Base-by-base conservation (phyloP, 306 rosid species). In the Trifolium fragiferum region DNA sequence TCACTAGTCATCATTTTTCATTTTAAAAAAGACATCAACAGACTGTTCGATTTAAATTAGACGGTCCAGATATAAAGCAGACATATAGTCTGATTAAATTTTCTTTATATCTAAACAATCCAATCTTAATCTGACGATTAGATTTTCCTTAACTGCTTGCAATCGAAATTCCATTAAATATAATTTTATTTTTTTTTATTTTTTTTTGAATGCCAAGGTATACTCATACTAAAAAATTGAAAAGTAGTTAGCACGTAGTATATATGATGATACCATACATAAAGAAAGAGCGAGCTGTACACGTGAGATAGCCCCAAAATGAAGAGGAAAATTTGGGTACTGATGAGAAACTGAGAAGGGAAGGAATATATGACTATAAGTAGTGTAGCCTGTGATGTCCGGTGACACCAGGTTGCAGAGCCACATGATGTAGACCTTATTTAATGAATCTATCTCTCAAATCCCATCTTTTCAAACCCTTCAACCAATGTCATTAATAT, bases 381-480 rank as follows among this genome's bases (percentile, higher is more conserved):
- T 46, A 59, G 18, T 40, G 81, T 27, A 59, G 3, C 32, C 44
- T 72, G 85, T 63, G 85, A 49, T 83, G 86, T 73, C 82, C 87
- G 80, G 86, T 84, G 81, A 85, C 86, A 89, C 77, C 71, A 87
- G 78, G 80, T 80, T 50, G 66, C 76, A 70, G 84, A 69, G 65
- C 77, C 92, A 87, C 92, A 81, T 86, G 96, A 23, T 86, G 92
- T 82, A 27, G 71, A 66, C 21, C 70, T 57, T n/a, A 49, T 61
- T 33, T 60, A 74, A 49, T 49, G 19, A 23, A 43, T 43, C 15
- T 10, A 41, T 41, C 47, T 23, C 25, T 23, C 25, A 23, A 23
- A 23, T 74, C 43, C 32, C 13, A 33, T 25, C 50, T 7, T 30
- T 51, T 41, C 64, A 27, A 16, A 10, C 50, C 27, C 57, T 40